Base-by-base conservation (phyloP, 495 filamentous ascomycete species). In the Aspergillus saccharolyticus region DNA sequence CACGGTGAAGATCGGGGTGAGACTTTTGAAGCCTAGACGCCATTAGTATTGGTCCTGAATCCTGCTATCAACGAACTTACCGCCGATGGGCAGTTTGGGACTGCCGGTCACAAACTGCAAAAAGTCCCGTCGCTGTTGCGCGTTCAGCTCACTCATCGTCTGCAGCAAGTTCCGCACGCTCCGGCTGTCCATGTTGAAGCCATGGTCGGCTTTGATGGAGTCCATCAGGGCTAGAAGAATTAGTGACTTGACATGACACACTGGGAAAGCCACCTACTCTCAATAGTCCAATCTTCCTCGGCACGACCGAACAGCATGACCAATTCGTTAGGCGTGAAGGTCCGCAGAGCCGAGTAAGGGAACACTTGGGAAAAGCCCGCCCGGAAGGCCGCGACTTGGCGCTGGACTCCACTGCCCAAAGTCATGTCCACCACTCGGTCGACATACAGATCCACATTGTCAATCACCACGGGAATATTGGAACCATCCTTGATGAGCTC, bases 161-260 rank as follows among this genome's bases (percentile, higher is more conserved):
- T 97, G 92, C 3, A 99, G 82, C 60, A 99, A 67, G 64, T 99
- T 97, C 43, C 84, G 89, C 33, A 99, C 94, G 58, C 90, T 96
- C 78, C 87, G 90, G 79, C 95, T 97, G 63, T 99, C 95, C 85
- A 99, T 94, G 62, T 97, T 97, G 78, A 90, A 99, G 4, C 95
- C 95, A 68, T 99, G 95, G 66, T 99, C 95, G n/a, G 95, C 95
- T 77, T 97, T 99, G 73, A 99, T 91, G 2, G 93, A 96, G 67
- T 99, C 95, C 83, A 93, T 96, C 21, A 98, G 80, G 42, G 94
- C 90, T 95, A 61, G 44, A 18, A 60, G 2, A 43, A 53, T 72
- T 55, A 73, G 59, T 28, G 33, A n/a, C 42, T 52, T 46, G 4
- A 12, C 12, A 17, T 43, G 7, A 10, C 1, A 47, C 18, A 19